Evolutionary conservation across 345 rosid species (phyloP).

Genomic region (Physaria fendleri): DNA sequence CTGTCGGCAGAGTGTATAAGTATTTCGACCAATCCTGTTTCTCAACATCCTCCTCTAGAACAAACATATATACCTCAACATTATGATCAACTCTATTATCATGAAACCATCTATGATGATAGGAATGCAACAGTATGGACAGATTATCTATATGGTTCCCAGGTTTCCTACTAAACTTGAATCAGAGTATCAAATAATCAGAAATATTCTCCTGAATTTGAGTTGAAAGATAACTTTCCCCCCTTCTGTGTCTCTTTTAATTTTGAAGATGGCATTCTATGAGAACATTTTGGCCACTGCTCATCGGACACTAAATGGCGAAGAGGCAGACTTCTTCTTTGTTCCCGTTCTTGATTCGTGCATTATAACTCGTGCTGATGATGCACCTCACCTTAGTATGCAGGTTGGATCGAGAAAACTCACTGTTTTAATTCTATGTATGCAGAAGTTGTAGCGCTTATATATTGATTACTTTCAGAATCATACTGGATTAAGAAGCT

Average conservation of each 20-base stretch:
- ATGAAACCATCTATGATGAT: conserved; percentile 68
- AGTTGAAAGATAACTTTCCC: not conserved
- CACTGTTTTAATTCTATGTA: not conserved
- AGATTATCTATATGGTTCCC: conserved; percentile 83
- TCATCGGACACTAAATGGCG: conserved; percentile 81
- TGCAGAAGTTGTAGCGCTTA: conserved; percentile 7
- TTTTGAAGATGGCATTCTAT: conserved; percentile 78
- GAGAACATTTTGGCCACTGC: conserved; percentile 83
- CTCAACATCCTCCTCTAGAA: too few species aligned
- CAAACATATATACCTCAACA: too few species aligned
- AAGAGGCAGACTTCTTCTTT: conserved; percentile 94
- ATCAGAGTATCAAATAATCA: not conserved
- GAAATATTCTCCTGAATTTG: not conserved
- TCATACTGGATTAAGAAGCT: conserved; percentile 77
- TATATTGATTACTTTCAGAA: conserved; percentile 44
- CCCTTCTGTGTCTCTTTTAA: not conserved
- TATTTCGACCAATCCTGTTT: too few species aligned
- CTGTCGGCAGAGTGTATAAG: too few species aligned
- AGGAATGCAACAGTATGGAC: conserved; percentile 84
- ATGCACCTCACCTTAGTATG: conserved; percentile 81
- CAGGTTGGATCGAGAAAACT: conserved; percentile 40
- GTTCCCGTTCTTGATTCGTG: conserved; percentile 98
- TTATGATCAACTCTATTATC: too few species aligned
- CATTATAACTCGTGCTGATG: conserved; percentile 87
- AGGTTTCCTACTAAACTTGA: conserved; percentile 40